phyloP scores from a whole-genome alignment of 2,329 filamentous ascomycete species.

The Botrytis byssoidea region DNA sequence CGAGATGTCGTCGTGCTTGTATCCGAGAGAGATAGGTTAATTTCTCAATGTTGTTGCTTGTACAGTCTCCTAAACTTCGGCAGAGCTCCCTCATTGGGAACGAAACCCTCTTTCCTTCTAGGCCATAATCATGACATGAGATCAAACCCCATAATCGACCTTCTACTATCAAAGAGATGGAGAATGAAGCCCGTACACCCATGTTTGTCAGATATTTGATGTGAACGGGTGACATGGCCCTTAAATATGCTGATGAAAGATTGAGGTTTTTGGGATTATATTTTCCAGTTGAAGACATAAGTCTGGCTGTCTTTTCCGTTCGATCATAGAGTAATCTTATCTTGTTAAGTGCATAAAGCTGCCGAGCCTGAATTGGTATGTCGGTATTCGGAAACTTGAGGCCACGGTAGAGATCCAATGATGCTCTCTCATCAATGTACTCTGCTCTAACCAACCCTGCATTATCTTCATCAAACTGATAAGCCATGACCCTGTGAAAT shows the following conservation, averaged over 20 bases:
- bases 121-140: constrained; percentile 78
- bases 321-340: constrained; percentile 84
- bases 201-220: constrained; percentile 85
- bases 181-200: constrained; percentile 89
- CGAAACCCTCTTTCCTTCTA: constrained; percentile 52
- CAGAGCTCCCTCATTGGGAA: constrained; percentile 69
- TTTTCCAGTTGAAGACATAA: constrained; percentile 74
- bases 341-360: constrained; percentile 86
- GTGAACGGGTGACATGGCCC: constrained; percentile 89
- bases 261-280: constrained; percentile 75
- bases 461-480: constrained; percentile 80
- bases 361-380: constrained; percentile 81
- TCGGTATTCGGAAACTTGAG: constrained; percentile 86
- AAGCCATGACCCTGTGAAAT: constrained; percentile 90
- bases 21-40: constrained; percentile 24
- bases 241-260: constrained; percentile 67
- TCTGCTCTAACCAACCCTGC: constrained; percentile 88
- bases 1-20: constrained; percentile 23
- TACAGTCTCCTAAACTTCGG: constrained; percentile 54
- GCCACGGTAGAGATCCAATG: constrained; percentile 81
- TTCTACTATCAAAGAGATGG: constrained; percentile 86
- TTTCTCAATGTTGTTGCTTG: constrained; percentile 47
- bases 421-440: constrained; percentile 76
- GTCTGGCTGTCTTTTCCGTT: constrained; percentile 72
- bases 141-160: constrained; percentile 85